Evolutionary conservation across 2,329 filamentous ascomycete genomes (phyloP), one percentile per base, ranked within the genome.

Genomic region (Gnomoniopsis sp.): DNA sequence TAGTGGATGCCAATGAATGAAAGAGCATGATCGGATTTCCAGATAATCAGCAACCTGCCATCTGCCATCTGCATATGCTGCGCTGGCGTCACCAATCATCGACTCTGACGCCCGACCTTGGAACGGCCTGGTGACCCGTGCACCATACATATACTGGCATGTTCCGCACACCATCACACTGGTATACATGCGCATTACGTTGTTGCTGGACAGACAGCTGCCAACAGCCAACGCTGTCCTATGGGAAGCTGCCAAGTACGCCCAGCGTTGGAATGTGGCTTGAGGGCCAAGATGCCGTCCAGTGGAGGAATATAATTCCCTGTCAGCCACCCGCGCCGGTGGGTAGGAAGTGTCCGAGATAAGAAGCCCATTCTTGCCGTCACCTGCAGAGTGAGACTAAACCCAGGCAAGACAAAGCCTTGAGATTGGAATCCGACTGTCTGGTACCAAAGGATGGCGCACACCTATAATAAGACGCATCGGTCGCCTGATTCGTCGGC

Each of bases 51-150:
- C 19, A 49, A 51, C 44, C 21, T 49, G 48, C 59, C 52, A 51
- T 49, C 21, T 49, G 48, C 59, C 52, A 51, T 49, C 34, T 46
- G 44, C 43, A 44, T 52, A 34, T 49, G 53, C 53, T 33, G 21
- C 15, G 17, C 43, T 38, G 46, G 48, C 23, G 46, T 46, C 55
- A 41, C 55, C 55, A 58, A 61, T 59, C 52, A 55, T 19, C 38
- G 21, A 23, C 48, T 46, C 46, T 53, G 51, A 36, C 34, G 55
- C 55, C 48, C 26, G 44, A 56, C 23, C 48, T 19, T 33, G 21
- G 36, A 52, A 46, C 19, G 55, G 43, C 41, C 55, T 53, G 59
- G 36, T 61, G 55, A 61, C 51, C 49, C 50, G 22, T 53, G 58
- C 21, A 22, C 55, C 48, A 38, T 38, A 53, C 26, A 30, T 30